phyloP scores from a whole-genome alignment of 2,329 filamentous ascomycete genomes.

The Chaetomium strumarium region DNA sequence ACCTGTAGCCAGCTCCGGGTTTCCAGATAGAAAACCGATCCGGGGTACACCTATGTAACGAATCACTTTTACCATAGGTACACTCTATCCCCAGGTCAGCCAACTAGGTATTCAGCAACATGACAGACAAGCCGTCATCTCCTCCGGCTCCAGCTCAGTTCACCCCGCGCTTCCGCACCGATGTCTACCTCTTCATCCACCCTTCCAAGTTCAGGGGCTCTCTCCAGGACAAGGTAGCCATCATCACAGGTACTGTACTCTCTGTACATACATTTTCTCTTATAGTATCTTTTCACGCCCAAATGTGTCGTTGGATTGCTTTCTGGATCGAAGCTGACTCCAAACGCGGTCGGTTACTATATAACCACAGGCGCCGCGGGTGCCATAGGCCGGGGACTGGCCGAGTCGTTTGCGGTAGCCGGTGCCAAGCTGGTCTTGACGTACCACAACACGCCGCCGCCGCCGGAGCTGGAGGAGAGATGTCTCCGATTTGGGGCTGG shows the following conservation, averaged over 20 bases:
- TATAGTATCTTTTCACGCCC: too few relatives aligned
- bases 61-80: too few relatives aligned
- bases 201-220: slow-evolving; percentile 26
- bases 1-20: too few relatives aligned
- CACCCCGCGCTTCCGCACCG: slow-evolving; percentile 25
- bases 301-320: too few relatives aligned
- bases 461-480: slow-evolving; percentile 18
- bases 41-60: too few relatives aligned
- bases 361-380: slow-evolving; percentile 26
- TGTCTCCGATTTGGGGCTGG: slow-evolving; percentile 23
- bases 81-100: not conserved
- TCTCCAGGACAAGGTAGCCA: slow-evolving; percentile 24
- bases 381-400: slow-evolving; percentile 26
- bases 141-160: slow-evolving; percentile 10
- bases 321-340: not conserved
- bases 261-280: not conserved
- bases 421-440: slow-evolving; percentile 27
- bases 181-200: slow-evolving; percentile 29
- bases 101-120: not conserved
- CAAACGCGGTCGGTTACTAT: not conserved
- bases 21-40: too few relatives aligned
- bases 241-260: slow-evolving; percentile 24
- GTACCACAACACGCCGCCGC: slow-evolving; percentile 27
- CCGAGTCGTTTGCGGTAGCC: slow-evolving; percentile 29
- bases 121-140: not conserved